Conservation (phyloP, 257 asterid species). For the Linaria vulgaris region DNA sequence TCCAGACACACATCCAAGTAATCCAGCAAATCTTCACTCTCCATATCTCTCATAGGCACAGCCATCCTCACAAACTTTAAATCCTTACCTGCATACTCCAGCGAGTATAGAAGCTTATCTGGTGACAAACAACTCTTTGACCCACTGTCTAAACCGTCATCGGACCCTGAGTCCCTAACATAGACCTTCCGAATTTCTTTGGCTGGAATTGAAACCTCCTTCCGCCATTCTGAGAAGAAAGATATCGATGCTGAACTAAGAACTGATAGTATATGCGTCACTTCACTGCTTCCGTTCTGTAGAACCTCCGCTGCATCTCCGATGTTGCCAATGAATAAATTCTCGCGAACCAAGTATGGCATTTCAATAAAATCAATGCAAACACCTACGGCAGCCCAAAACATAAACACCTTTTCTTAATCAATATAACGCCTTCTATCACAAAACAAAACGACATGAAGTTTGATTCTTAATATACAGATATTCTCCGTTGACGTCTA, state of each 20-base stretch:
- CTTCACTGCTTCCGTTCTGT: slow-evolving; percentile 69
- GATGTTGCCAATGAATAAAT: slow-evolving; percentile 77
- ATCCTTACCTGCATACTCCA: slow-evolving; percentile 93
- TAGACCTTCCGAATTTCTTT: slow-evolving; percentile 79
- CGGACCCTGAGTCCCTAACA: slow-evolving; percentile 55
- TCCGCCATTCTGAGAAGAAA: slow-evolving; percentile 93
- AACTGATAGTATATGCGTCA: slow-evolving; percentile 74
- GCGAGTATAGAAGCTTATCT: slow-evolving; percentile 66
- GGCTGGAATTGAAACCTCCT: slow-evolving; percentile 55
- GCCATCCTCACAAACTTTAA: slow-evolving; percentile 86
- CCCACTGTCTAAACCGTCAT: slow-evolving; percentile 45
- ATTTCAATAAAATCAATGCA: slow-evolving; percentile 41
- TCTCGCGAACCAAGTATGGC: slow-evolving; percentile 87
- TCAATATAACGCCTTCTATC: too few species aligned
- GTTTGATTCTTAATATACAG: too few species aligned
- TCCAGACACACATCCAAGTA: slow-evolving; percentile 86
- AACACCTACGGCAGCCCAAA: slow-evolving; percentile 28
- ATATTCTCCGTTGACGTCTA: too few species aligned
- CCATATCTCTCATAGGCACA: slow-evolving; percentile 91
- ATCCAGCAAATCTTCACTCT: slow-evolving; percentile 79
- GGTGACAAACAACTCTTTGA: slow-evolving; percentile 61
- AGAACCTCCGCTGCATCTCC: slow-evolving; percentile 90
- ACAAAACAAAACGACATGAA: too few species aligned
- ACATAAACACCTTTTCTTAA: too few species aligned
- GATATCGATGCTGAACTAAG: slow-evolving; percentile 89